Percentiles rank a stretch among this genome's conserved stretches.
These are phyloP conservation scores for Talaromyces borbonicus DNA, from an alignment of 495 filamentous ascomycete genomes.

Conservation along the genomic window DNA sequence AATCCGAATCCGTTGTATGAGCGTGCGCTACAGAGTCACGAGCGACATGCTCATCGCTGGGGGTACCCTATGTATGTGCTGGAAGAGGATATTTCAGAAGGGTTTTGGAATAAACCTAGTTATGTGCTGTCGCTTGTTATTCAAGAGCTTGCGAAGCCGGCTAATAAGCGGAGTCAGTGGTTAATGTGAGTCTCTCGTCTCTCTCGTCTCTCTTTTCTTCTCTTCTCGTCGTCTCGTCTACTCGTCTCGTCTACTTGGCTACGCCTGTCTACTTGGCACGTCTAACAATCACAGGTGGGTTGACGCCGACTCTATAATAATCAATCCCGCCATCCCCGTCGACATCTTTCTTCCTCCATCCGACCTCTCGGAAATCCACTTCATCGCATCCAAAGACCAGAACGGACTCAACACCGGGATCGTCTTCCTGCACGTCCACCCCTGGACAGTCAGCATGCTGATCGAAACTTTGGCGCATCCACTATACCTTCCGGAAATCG, in stretches of 20 bases:
- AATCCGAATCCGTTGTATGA: slow-evolving; percentile 24
- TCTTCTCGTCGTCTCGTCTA: not conserved
- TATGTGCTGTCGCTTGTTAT: slow-evolving; percentile 32
- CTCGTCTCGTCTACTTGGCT: too few species aligned
- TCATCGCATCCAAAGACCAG: slow-evolving; percentile 26
- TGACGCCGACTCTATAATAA: slow-evolving; percentile 33
- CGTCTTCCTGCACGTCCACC: slow-evolving; percentile 27
- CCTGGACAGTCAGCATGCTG: slow-evolving; percentile 30
- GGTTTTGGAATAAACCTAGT: slow-evolving; percentile 33
- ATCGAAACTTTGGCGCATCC: slow-evolving; percentile 24
- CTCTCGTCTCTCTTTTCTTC: not conserved
- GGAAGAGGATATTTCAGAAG: slow-evolving; percentile 21
- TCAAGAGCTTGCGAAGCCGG: slow-evolving; percentile 31
- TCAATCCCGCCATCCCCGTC: slow-evolving; percentile 32
- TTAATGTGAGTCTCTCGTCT: slow-evolving; percentile 24
- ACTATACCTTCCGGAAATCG: slow-evolving; percentile 17
- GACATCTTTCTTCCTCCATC: slow-evolving; percentile 35
- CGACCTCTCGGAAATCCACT: slow-evolving; percentile 28
- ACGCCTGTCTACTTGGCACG: too few species aligned
- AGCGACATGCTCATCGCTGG: slow-evolving; percentile 24
- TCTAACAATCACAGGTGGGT: slow-evolving; percentile 24
- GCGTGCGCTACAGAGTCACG: slow-evolving; percentile 28
- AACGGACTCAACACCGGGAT: slow-evolving; percentile 26
- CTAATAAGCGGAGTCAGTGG: slow-evolving; percentile 29
- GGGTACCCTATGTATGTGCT: slow-evolving; percentile 32